phyloP scores from a whole-genome alignment of 176 grass and related monocot species.

The Eremochloa ophiuroides region DNA sequence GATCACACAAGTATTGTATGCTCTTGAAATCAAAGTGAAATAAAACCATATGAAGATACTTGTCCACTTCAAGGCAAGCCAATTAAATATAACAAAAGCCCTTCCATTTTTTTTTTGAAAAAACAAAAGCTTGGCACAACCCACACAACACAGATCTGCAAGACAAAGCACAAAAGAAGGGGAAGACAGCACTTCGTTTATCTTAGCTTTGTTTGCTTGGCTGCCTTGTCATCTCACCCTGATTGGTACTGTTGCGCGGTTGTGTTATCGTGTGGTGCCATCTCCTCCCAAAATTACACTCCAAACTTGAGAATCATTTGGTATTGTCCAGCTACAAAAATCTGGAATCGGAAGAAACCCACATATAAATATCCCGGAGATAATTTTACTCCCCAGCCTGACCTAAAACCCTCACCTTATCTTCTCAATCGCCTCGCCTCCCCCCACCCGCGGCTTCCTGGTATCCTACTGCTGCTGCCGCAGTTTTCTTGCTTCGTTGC shows the following conservation, averaged over 20 bases:
- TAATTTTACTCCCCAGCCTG: background rate
- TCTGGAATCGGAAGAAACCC: background rate
- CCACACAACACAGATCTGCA: background rate
- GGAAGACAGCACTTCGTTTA: background rate
- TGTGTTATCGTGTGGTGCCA: background rate
- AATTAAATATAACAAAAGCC: background rate
- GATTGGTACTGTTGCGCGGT: background rate
- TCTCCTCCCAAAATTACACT: constrained; percentile 25
- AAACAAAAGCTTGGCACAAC: background rate
- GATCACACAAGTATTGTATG: background rate
- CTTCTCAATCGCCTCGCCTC: constrained; percentile 19
- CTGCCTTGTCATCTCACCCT: constrained; percentile 4
- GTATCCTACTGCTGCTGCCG: background rate
- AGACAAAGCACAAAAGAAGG: background rate
- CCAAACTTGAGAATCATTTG: too few relatives aligned
- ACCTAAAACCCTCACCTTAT: constrained; percentile 52
- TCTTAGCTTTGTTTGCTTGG: background rate
- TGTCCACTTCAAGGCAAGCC: background rate
- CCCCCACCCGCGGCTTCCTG: background rate
- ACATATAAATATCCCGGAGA: constrained; percentile 14
- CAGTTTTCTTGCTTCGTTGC: constrained; percentile 19
- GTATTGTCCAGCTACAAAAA: background rate
- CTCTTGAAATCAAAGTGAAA: background rate
- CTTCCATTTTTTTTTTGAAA: too few relatives aligned
- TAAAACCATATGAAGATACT: background rate